Conservation (phyloP, 352 stramenopile species). For the Phytophthora melonis region DNA sequence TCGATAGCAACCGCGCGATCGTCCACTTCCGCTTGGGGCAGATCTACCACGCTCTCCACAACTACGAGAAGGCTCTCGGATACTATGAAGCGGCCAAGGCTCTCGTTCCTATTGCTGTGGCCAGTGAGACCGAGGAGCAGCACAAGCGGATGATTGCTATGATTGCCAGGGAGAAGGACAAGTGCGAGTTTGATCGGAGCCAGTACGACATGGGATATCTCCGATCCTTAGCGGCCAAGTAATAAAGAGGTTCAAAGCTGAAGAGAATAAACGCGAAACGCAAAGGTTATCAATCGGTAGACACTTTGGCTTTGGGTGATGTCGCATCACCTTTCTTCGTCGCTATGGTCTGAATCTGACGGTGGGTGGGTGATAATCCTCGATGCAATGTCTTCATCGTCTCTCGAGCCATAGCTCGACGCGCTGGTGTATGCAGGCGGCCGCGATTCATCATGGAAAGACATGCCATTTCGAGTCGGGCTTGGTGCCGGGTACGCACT, state of each 20-base stretch:
- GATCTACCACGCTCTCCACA: slow-evolving; percentile 54
- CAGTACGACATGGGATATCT: slow-evolving; percentile 71
- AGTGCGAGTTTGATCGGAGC: slow-evolving; percentile 67
- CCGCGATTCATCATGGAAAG: slow-evolving; percentile 28
- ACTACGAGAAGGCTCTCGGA: slow-evolving; percentile 58
- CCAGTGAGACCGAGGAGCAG: slow-evolving; percentile 8
- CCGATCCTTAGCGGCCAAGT: slow-evolving; percentile 35
- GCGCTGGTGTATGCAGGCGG: slow-evolving; percentile 53
- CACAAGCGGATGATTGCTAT: slow-evolving; percentile 24
- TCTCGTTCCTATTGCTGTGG: slow-evolving; percentile 9
- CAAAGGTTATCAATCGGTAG: slow-evolving; percentile 6
- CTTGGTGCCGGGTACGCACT: slow-evolving; percentile 33
- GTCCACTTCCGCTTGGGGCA: slow-evolving; percentile 65
- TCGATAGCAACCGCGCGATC: slow-evolving; percentile 44
- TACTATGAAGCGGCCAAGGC: slow-evolving; percentile 34
- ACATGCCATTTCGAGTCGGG: slow-evolving; percentile 1
- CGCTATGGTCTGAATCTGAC: slow-evolving; percentile 22
- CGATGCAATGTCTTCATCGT: slow-evolving; percentile 47
- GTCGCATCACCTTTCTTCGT: slow-evolving; percentile 11
- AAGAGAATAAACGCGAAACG: slow-evolving; percentile 10
- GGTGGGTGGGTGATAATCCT: slow-evolving; percentile 59
- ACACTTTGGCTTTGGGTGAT: background rate
- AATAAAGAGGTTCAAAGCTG: slow-evolving; percentile 6
- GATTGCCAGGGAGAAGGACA: slow-evolving; percentile 63
- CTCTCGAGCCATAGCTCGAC: slow-evolving; percentile 17